Evolutionary conservation across 352 stramenopile species (phyloP), one percentile per base, ranked within the genome.

Genomic region (Globisporangium acanthophoron): DNA sequence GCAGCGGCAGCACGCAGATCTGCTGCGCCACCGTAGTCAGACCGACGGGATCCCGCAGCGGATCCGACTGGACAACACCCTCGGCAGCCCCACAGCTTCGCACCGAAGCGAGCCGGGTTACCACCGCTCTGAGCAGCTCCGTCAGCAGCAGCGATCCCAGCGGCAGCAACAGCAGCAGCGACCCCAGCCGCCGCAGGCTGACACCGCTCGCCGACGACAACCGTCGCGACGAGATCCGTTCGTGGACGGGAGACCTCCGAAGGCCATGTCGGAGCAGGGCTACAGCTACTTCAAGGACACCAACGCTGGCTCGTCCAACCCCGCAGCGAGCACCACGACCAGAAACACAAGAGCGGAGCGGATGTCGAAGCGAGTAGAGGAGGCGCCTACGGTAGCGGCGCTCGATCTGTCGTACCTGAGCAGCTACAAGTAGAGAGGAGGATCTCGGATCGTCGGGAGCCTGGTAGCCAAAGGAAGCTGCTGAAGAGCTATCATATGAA

Each of bases 361-460:
- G 43, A 15, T 48, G 20, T 24, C 43, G 43, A 48, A 48, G n/a
- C 21, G 37, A 21, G 40, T n/a, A 11, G 54, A 47, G 35, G 52
- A 58, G 33, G 43, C 47, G 24, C 29, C n/a, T 5, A 9, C 6
- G 16, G 20, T 24, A 1, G 47, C 11, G 16, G 31, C 24, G 20
- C 39, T 69, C 29, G 63, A 69, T 35, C 60, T 69, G 13, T 69
- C 63, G 27, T 69, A 69, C 24, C 49, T 69, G 12, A 66, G 53
- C 53, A 65, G 37, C 48, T 69, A 59, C 58, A 69, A 69, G 58
- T 69, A 33, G 41, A 43, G n/a, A 24, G 20, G 2, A 18, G 37
- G 37, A 9, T 9, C 24, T 27, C 24, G 24, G 24, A 3, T 43
- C 11, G 37, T n/a, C 12, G 12, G 37, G 12, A 3, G 12, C 8